Conservation (phyloP, 495 filamentous ascomycete species). For the Cairneyella variabilis region DNA sequence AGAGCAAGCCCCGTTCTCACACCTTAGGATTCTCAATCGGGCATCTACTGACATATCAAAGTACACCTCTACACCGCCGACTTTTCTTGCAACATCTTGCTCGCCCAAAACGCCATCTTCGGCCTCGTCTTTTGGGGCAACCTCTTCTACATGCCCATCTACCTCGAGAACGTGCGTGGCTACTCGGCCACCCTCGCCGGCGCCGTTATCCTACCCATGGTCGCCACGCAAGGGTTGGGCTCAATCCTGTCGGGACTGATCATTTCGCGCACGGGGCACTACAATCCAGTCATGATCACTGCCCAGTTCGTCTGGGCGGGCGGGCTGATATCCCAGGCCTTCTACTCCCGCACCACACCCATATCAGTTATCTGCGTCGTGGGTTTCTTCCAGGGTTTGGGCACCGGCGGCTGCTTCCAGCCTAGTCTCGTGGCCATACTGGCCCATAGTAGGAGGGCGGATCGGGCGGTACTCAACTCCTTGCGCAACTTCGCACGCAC, state of each 20-base stretch:
- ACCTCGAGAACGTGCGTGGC: slow-evolving; percentile 36
- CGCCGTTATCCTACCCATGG: slow-evolving; percentile 46
- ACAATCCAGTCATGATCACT: slow-evolving; percentile 37
- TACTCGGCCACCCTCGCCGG: slow-evolving; percentile 31
- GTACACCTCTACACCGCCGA: slow-evolving; percentile 20
- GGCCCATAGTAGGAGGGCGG: slow-evolving; percentile 49
- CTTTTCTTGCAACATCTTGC: slow-evolving; percentile 53
- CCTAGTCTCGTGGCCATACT: slow-evolving; percentile 55
- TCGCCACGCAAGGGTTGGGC: slow-evolving; percentile 42
- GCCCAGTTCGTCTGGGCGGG: slow-evolving; percentile 31
- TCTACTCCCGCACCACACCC: slow-evolving; percentile 25
- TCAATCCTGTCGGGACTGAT: slow-evolving; percentile 51
- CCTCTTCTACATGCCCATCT: slow-evolving; percentile 42
- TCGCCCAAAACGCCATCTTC: slow-evolving; percentile 55
- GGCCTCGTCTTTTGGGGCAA: slow-evolving; percentile 52
- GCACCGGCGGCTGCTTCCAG: slow-evolving; percentile 53
- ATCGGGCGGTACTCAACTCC: slow-evolving; percentile 55
- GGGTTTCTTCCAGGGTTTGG: slow-evolving; percentile 45
- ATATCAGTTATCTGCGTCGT: slow-evolving; percentile 42
- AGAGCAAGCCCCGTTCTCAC: slow-evolving; percentile 53
- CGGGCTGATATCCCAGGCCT: not conserved
- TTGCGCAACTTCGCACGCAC: slow-evolving; percentile 59
- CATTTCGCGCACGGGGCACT: slow-evolving; percentile 47
- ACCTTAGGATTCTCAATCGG: slow-evolving; percentile 33
- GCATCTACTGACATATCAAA: not conserved